Conservation (phyloP, 768 basidiomycete species). For the Naganishia randhawae region DNA sequence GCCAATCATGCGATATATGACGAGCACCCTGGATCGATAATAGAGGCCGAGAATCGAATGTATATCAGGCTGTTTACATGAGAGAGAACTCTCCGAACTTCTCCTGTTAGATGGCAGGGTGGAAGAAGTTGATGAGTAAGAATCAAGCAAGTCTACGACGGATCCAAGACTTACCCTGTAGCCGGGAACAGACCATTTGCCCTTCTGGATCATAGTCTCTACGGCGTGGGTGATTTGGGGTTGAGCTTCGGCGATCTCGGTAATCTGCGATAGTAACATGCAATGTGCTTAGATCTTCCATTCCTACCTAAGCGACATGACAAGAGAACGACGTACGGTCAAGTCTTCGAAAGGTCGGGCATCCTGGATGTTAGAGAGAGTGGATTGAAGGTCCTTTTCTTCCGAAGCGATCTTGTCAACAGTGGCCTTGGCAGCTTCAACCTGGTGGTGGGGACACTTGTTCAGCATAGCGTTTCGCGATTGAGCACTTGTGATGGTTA, state of each 20-base stretch:
- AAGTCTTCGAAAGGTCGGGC: constrained; percentile 96
- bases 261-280: constrained; percentile 56
- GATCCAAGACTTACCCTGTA: constrained; percentile 50
- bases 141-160: neutral
- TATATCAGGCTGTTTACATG: constrained; percentile 57
- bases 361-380: constrained; percentile 93
- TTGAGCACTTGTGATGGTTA: neutral
- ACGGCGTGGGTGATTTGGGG: constrained; percentile 86
- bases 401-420: constrained; percentile 84
- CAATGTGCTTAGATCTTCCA: neutral
- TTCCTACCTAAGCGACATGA: neutral
- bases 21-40: neutral
- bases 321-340: constrained; percentile 62
- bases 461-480: neutral
- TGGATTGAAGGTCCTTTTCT: constrained; percentile 82
- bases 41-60: neutral
- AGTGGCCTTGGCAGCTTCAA: constrained; percentile 83
- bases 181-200: constrained; percentile 67
- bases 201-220: constrained; percentile 54
- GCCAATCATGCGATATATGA: neutral
- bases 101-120: constrained; percentile 60
- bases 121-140: neutral
- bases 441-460: constrained; percentile 54
- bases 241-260: constrained; percentile 86
- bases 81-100: constrained; percentile 92